phyloP scores from a whole-genome alignment of 164 flowering plant species.

The Paratinospora sagittata region DNA sequence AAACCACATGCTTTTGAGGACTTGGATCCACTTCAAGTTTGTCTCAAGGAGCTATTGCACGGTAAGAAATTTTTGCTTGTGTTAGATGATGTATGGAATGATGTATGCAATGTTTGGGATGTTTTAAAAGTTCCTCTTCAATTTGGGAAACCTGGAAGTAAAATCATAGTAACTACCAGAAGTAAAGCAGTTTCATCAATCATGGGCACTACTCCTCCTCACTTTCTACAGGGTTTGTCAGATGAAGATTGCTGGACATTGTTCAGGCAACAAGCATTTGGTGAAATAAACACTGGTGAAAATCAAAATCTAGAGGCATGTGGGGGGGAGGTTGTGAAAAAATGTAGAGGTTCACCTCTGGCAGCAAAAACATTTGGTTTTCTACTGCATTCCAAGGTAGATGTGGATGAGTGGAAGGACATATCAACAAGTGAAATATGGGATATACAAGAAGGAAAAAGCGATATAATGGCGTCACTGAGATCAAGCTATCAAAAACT shows the following conservation, averaged over 20 bases:
- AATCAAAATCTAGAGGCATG: constrained; percentile 2
- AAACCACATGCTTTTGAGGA: background rate
- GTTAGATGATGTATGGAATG: constrained; percentile 14
- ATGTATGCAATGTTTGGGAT: background rate
- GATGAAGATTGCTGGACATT: constrained; percentile 15
- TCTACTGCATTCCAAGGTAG: constrained; percentile 6
- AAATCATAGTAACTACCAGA: constrained; percentile 15
- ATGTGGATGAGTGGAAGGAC: constrained; percentile 14
- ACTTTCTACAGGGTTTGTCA: constrained; percentile 9
- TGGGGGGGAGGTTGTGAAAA: constrained; percentile 16
- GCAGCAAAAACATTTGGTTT: constrained; percentile 18
- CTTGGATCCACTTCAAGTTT: constrained; percentile 9
- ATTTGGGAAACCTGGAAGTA: constrained; percentile 3
- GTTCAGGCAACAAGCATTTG: constrained; percentile 1
- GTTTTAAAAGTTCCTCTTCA: constrained; percentile 1
- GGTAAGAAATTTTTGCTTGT: constrained; percentile 6
- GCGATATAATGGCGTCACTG: background rate
- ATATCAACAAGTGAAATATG: constrained; percentile 7
- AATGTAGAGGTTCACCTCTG: constrained; percentile 24
- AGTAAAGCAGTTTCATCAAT: constrained; percentile 7
- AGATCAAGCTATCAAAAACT: constrained; percentile 2
- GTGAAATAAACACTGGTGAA: background rate
- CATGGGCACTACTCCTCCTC: constrained; percentile 3
- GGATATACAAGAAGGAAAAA: constrained; percentile 10
- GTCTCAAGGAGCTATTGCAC: background rate